Evolutionary conservation across 2,329 filamentous ascomycete genomes (phyloP).

Genomic region (Ophiostoma sp.): DNA sequence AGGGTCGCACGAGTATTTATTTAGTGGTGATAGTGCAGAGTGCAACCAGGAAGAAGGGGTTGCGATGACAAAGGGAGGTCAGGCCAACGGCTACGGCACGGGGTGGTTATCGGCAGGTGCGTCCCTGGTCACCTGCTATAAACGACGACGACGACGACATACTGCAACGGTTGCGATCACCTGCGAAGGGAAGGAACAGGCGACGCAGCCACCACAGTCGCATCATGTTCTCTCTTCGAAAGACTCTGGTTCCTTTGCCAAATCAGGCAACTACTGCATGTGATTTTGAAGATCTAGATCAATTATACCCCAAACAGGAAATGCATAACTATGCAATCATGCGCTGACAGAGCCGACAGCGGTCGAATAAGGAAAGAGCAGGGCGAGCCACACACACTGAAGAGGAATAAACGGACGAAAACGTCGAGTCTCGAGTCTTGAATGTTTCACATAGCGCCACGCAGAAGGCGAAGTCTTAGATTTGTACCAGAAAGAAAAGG

Average conservation of each 20-base stretch:
- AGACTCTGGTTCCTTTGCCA: neutral
- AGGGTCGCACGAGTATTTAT: neutral
- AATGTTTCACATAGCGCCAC: neutral
- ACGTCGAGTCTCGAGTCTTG: neutral
- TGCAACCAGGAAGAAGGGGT: neutral
- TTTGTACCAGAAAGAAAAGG: neutral
- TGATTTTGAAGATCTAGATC: neutral
- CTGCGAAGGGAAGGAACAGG: neutral
- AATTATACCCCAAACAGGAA: neutral
- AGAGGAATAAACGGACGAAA: neutral
- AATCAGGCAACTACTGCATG: constrained; percentile 8
- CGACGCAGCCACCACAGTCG: neutral
- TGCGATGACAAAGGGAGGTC: neutral
- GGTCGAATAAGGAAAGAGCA: neutral
- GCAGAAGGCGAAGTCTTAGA: neutral
- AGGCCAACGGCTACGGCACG: neutral
- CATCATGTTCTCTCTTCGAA: neutral
- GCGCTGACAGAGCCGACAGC: neutral
- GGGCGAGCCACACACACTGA: neutral
- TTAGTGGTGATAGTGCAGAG: neutral
- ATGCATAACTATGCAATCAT: neutral
- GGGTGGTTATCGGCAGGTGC: neutral
- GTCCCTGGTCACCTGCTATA: neutral
- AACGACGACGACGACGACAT: neutral
- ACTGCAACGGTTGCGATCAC: neutral